Evolutionary conservation across 257 asterid genomes (phyloP), one percentile per base, ranked within the genome.

Genomic region (Cynanchum wilfordii): DNA sequence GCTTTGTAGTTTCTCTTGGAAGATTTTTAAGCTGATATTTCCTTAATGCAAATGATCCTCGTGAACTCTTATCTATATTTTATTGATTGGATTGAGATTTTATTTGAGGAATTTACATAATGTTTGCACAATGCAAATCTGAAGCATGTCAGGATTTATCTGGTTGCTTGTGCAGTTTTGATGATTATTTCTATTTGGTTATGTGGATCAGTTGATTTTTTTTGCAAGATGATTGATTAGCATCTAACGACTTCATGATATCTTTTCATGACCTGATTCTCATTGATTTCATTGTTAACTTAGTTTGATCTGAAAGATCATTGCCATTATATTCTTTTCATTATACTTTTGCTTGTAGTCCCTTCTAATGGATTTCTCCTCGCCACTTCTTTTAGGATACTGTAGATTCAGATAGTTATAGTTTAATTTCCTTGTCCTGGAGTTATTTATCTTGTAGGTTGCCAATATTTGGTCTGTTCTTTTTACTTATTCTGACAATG

Each of bases 401-500:
- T 4, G n/a, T 50, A 22, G 56, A 11, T 66, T 19, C 33, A 66
- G 69, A 19, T 36, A 6, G 40, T 36, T 15, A 11, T 11, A 4
- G 4, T 66, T 44, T 49, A 10, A 38, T 10, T 44, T 2, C 27
- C 11, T 58, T 60, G 44, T 13, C 38, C 2, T 24, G 55, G 55
- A 50, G 15, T 66, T 4, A 10, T 17, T 4, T 25, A 20, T 66
- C 24, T 7, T 5, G 72, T 47, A 16, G 72, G 29, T 47, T 10
- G 24, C 30, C 25, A 5, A 8, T 45, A 47, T 70, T 36, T 25
- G 25, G 59, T 44, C 42, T 10, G 0, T 29, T 20, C 47, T 25
- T 36, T 44, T 62, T 42, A 51, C 59, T 22, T 73, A 40, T 66
- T 68, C 69, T 40, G 42, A 51, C 47, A 74, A 16, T n/a, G 19